phyloP scores from a whole-genome alignment of 2,329 filamentous ascomycete genomes.

The Fusarium pseudonygamai region DNA sequence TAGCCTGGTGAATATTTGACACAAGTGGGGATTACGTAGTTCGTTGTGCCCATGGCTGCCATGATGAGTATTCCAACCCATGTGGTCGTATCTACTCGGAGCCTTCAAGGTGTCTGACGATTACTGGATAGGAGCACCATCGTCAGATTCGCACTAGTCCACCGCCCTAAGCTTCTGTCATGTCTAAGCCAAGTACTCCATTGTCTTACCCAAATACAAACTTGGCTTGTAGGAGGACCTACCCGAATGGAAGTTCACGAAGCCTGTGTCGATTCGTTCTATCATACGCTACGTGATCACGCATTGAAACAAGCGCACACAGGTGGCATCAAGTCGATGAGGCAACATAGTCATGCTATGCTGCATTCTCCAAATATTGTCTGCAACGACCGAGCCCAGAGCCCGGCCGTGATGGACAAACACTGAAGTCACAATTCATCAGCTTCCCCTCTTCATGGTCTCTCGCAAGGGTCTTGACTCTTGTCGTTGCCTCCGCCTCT shows the following conservation, averaged over 20 bases:
- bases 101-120: slow-evolving; percentile 1
- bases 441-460: slow-evolving; percentile 5
- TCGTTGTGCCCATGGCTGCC: not conserved
- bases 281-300: slow-evolving; percentile 19
- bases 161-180: not conserved
- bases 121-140: not conserved
- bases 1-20: not conserved
- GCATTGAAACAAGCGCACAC: slow-evolving; percentile 8
- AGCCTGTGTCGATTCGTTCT: slow-evolving; percentile 15
- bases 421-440: slow-evolving; percentile 3
- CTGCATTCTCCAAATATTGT: slow-evolving; percentile 13
- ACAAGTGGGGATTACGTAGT: slow-evolving; percentile 13
- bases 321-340: not conserved
- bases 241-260: not conserved
- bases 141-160: slow-evolving; percentile 2
- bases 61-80: slow-evolving; percentile 5
- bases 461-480: slow-evolving; percentile 11
- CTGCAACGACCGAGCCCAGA: slow-evolving; percentile 13
- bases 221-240: not conserved
- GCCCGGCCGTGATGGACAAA: not conserved
- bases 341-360: not conserved
- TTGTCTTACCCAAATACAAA: not conserved
- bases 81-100: not conserved
- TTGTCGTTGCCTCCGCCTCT: not conserved
- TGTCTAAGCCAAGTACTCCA: not conserved